Percentiles rank a stretch among this genome's conserved stretches.
Evolutionary conservation across 768 basidiomycete genomes (phyloP).

Genomic region (Gautieria morchelliformis): DNA sequence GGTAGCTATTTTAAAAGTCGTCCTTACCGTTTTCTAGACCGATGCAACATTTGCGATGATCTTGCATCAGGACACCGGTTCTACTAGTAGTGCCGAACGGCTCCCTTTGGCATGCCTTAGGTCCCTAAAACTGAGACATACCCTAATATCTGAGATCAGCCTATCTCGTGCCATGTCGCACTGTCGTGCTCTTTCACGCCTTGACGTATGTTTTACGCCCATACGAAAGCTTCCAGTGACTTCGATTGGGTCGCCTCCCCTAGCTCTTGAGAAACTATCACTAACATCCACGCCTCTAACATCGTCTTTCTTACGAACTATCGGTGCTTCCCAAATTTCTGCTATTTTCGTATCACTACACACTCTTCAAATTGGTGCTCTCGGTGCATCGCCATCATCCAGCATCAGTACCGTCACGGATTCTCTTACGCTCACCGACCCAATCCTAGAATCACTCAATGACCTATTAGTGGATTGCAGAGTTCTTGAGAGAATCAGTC

Average conservation of each 20-base stretch:
- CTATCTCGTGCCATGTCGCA: constrained; percentile 31
- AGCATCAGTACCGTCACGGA: not conserved
- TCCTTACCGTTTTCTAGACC: constrained; percentile 31
- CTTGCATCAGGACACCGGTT: constrained; percentile 15
- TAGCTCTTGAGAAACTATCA: constrained; percentile 48
- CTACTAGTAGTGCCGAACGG: constrained; percentile 15
- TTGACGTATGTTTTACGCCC: constrained; percentile 59
- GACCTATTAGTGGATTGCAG: constrained; percentile 25
- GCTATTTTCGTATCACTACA: constrained; percentile 23
- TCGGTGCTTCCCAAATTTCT: constrained; percentile 31
- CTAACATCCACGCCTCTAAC: constrained; percentile 54
- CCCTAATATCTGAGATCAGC: constrained; percentile 39
- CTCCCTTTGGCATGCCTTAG: constrained; percentile 32
- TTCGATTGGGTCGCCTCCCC: constrained; percentile 4
- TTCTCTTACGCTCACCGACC: constrained; percentile 49
- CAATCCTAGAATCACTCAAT: constrained; percentile 34
- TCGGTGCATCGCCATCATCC: constrained; percentile 41
- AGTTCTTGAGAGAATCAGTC: constrained; percentile 41
- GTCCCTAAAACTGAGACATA: constrained; percentile 51
- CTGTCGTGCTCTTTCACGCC: constrained; percentile 41
- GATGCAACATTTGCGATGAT: constrained; percentile 45
- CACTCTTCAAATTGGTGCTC: constrained; percentile 46
- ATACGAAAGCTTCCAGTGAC: constrained; percentile 29
- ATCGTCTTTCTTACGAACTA: constrained; percentile 40
- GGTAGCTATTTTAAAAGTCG: not conserved